Evolutionary conservation across 305 asterid species (phyloP), one percentile per base, ranked within the genome.

Genomic region (Rubia peregrina): DNA sequence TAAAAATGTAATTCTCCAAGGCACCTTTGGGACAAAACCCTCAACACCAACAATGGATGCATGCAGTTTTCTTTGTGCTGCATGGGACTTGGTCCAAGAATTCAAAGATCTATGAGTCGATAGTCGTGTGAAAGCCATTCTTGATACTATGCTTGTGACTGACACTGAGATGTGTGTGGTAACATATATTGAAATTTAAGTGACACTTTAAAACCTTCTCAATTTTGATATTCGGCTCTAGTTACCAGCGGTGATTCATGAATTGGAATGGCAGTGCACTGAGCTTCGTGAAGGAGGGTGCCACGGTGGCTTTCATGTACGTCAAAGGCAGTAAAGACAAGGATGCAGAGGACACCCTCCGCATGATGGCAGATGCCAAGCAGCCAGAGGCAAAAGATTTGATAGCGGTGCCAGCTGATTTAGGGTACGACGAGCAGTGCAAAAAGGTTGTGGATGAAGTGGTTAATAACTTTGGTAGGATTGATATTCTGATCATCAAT

Each of bases 201-300:
- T n/a, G n/a, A n/a, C n/a, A n/a, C n/a, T n/a, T n/a, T n/a, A n/a
- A n/a, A n/a, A n/a, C n/a, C n/a, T n/a, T n/a, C n/a, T n/a, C n/a
- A n/a, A n/a, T n/a, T n/a, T n/a, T n/a, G n/a, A n/a, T n/a, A n/a
- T n/a, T n/a, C n/a, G n/a, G 96, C 95, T 3, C 68, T 90, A 38
- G 90, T 87, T 72, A 84, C 90, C 0, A 96, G 96, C 1, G 96
- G 96, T 0, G 98, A 89, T 71, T 89, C 96, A 1, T 96, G 96
- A 14, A 92, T 88, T 0, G 94, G 98, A 2, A 84, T 90, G 11
- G 96, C 96, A 0, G 95, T 89, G 74, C 86, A 60, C 86, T 84
- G 65, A 77, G 84, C 79, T 92, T 88, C 36, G 90, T 87, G 0
- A 67, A 76, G 10, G 98, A 92, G 67, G 98, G 98, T 1, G 98